Evolutionary conservation across 768 basidiomycete genomes (phyloP).

Genomic region (Pholiota microspora): DNA sequence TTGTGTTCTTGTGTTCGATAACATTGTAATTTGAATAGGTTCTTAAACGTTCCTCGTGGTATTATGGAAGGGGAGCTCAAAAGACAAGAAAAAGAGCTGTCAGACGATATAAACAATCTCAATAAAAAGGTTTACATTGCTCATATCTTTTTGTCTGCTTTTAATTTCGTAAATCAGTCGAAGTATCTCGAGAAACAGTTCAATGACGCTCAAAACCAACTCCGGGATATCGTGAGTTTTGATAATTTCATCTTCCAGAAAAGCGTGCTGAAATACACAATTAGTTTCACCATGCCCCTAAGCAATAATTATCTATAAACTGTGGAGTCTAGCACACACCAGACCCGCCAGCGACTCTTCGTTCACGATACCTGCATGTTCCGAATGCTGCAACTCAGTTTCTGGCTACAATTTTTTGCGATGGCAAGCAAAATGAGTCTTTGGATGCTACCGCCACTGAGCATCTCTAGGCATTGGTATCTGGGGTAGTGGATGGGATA

Average conservation of each 20-base stretch:
- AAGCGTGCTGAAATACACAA: not conserved
- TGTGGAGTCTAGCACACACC: not conserved
- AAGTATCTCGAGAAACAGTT: constrained; percentile 95
- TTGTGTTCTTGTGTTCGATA: constrained; percentile 1
- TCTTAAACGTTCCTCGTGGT: constrained; percentile 80
- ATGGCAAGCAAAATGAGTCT: too few species aligned
- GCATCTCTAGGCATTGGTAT: too few species aligned
- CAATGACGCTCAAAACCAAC: constrained; percentile 83
- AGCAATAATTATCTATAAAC: constrained; percentile 27
- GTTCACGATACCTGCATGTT: not conserved
- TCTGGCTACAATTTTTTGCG: too few species aligned
- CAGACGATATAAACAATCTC: constrained; percentile 78
- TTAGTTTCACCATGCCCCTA: constrained; percentile 59
- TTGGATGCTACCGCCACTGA: too few species aligned
- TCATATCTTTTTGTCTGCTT: not conserved
- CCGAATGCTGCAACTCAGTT: not conserved
- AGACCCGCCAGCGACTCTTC: not conserved
- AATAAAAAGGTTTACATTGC: constrained; percentile 71
- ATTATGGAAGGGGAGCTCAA: constrained; percentile 78
- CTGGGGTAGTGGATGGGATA: too few species aligned
- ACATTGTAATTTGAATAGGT: constrained; percentile 48
- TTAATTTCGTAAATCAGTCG: constrained; percentile 39
- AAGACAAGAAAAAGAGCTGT: constrained; percentile 74
- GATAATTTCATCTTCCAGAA: not conserved
- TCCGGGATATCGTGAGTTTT: constrained; percentile 75